Percentiles rank a stretch among this genome's conserved stretches.
phyloP scores from a whole-genome alignment of 176 grass and related monocot genomes.

The Rhynchospora pubera region DNA sequence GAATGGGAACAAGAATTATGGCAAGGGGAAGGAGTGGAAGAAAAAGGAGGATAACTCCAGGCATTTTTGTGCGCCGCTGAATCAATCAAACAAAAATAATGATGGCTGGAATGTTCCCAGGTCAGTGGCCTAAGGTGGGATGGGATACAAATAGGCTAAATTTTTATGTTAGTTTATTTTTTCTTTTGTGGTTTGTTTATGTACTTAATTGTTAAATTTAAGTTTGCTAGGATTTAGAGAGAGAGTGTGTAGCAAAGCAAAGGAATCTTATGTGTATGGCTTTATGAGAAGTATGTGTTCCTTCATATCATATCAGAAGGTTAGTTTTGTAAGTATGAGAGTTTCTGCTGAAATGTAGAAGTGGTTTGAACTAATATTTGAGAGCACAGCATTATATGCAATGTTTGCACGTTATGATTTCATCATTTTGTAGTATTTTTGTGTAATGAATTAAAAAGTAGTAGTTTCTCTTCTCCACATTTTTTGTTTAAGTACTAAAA shows the following conservation, averaged over 20 bases:
- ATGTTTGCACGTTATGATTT: background rate
- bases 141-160: background rate
- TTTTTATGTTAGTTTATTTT: background rate
- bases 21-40: slow-evolving; percentile 7
- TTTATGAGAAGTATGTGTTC: background rate
- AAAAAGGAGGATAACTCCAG: background rate
- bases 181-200: background rate
- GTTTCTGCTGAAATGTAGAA: background rate
- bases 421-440: no score
- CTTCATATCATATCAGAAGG: background rate
- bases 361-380: background rate
- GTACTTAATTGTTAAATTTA: background rate
- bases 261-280: background rate
- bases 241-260: background rate
- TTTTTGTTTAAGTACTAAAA: background rate
- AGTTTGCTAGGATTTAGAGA: slow-evolving; percentile 1
- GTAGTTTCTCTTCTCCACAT: no score
- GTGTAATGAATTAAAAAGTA: background rate
- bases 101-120: slow-evolving; percentile 2
- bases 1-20: background rate
- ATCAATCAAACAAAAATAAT: background rate
- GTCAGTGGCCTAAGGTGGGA: background rate
- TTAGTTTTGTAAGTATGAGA: slow-evolving; percentile 8
- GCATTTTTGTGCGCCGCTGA: background rate
- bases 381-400: background rate